Evolutionary conservation across 1,284 basidiomycete species (phyloP), one percentile per base, ranked within the genome.

Genomic region (Sporisorium sorghi): DNA sequence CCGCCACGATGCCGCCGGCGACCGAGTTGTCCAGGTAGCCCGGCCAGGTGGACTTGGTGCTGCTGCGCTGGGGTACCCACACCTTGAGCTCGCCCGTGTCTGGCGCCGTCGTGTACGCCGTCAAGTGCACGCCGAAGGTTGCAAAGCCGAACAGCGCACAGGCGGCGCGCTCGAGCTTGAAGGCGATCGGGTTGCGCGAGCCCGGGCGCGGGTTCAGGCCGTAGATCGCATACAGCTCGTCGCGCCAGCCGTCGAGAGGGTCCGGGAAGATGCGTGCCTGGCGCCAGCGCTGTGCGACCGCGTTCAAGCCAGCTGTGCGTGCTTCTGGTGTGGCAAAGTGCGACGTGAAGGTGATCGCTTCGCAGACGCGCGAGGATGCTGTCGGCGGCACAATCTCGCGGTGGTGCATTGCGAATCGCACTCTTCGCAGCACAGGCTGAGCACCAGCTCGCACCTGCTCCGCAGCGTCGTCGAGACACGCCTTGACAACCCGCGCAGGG

Each of bases 111-210:
- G 76, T 80, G 59, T 85, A 86, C 4, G 83, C 85, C 33, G 89
- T 91, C 89, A 93, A 88, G 83, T 96, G 93, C 7, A 93, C 91
- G 0, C 94, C 88, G 79, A 92, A 96, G 0, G 95, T 97, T 0
- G 93, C 89, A 10, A 96, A 85, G 2, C 96, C 94, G 79, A 97
- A 97, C 39, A 98, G 85, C 0, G 92, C 89, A 78, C 92, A 93
- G 0, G 93, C 93, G 1, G 93, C 88, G 54, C 96, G 89, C 85
- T 99, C 96, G 87, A 98, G 89, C 80, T 90, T 89, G 83, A 97
- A 97, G 5, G 89, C 91, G 60, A 89, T 90, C 14, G 44, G 19
- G 43, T 65, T 61, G 23, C 61, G 71, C 0, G 62, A 32, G 4
- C 58, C 61, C 5, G 67, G 63, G 21, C 19, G 49, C 23, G 66